These are phyloP conservation scores for Neurospora sp. DNA, from an alignment of 495 filamentous ascomycete genomes.

Conservation along the genomic window DNA sequence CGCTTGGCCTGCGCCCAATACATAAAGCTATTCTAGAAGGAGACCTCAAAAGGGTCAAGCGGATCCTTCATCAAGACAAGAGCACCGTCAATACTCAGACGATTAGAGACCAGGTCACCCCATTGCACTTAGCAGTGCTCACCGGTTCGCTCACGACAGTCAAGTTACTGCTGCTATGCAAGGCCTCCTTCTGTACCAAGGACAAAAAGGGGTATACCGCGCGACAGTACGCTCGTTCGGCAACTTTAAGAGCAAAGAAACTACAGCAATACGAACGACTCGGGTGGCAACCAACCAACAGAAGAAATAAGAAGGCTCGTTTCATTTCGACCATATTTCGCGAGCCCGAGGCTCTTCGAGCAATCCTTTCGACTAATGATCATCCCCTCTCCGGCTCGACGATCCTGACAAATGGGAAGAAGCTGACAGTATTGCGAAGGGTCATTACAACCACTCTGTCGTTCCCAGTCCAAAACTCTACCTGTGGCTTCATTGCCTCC, in stretches of 20 bases:
- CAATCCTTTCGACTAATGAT: background rate
- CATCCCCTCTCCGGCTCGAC: background rate
- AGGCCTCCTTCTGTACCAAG: background rate
- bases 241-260: background rate
- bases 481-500: background rate
- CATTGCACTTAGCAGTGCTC: background rate
- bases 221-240: background rate
- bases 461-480: background rate
- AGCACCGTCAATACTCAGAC: background rate
- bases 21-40: background rate
- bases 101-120: background rate
- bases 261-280: background rate
- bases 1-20: background rate
- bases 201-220: background rate
- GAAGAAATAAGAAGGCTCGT: background rate
- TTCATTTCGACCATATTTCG: background rate
- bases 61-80: background rate
- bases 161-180: background rate
- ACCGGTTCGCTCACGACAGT: background rate
- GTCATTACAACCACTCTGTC: background rate
- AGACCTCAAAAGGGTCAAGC: background rate
- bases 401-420: background rate
- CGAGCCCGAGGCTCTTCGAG: background rate
- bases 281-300: background rate
- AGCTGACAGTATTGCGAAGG: background rate